Conservation (phyloP, 2,329 filamentous ascomycete genomes). For the Truncatella angustata region DNA sequence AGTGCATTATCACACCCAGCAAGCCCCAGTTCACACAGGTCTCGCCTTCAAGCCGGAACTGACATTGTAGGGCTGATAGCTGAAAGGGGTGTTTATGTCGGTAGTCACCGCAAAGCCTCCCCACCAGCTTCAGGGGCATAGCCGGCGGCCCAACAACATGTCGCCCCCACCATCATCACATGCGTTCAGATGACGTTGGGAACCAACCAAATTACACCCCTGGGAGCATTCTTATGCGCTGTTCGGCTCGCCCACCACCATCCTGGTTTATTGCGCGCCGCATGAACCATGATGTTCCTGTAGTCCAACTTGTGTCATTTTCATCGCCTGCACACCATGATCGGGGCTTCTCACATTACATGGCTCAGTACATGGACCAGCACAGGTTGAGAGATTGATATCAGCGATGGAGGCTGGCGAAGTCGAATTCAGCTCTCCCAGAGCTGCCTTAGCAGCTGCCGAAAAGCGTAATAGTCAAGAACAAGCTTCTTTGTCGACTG, state of each 20-base stretch:
- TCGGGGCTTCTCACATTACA: neutral
- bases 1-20: too few relatives aligned
- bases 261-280: too few relatives aligned
- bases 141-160: neutral
- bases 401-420: slow-evolving; percentile 2
- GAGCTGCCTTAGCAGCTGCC: neutral
- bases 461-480: neutral
- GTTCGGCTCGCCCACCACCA: too few relatives aligned
- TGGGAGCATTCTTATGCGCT: too few relatives aligned
- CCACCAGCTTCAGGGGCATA: neutral
- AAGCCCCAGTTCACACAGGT: too few relatives aligned
- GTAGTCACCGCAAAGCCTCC: neutral
- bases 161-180: neutral
- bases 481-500: slow-evolving; percentile 9
- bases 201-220: neutral
- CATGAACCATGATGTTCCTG: neutral
- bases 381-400: neutral
- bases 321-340: too few relatives aligned
- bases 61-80: neutral
- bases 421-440: neutral
- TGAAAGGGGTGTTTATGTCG: neutral
- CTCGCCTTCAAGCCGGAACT: too few relatives aligned
- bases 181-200: slow-evolving; percentile 3
- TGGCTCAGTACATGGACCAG: neutral
- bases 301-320: too few relatives aligned